A percentile compares a stretch with the other conserved stretches of the same genome.
phyloP scores from a whole-genome alignment of 345 rosid genomes.

The Conringia planisiliqua region DNA sequence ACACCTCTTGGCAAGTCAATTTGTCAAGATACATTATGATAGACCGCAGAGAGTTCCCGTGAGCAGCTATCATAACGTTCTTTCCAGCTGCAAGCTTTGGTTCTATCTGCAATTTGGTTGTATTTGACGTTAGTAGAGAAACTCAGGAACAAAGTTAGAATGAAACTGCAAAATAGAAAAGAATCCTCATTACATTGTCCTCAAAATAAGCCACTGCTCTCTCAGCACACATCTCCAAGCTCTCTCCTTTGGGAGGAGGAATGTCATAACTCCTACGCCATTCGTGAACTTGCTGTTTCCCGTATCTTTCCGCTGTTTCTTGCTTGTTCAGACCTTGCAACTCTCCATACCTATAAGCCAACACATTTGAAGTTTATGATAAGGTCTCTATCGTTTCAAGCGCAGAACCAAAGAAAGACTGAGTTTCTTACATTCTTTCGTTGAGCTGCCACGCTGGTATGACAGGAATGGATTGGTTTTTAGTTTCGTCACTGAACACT shows the following conservation, averaged over 20 bases:
- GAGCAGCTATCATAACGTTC: constrained; percentile 90
- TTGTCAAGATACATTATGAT: constrained; percentile 96
- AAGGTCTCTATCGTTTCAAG: background rate
- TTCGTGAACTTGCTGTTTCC: constrained; percentile 85
- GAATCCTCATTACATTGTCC: constrained; percentile 20
- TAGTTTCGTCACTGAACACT: constrained; percentile 81
- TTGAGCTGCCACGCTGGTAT: constrained; percentile 87
- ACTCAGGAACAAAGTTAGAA: background rate
- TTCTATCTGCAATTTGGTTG: constrained; percentile 53
- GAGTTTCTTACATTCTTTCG: constrained; percentile 65
- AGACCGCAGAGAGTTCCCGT: constrained; percentile 90
- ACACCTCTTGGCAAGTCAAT: constrained; percentile 90
- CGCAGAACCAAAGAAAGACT: background rate
- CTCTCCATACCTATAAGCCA: constrained; percentile 78
- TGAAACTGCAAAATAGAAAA: background rate
- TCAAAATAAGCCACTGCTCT: constrained; percentile 60
- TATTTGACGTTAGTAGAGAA: background rate
- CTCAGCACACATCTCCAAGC: constrained; percentile 97
- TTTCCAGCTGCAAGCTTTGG: constrained; percentile 83
- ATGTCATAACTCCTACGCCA: constrained; percentile 97
- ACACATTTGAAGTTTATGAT: background rate
- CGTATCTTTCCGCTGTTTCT: constrained; percentile 91
- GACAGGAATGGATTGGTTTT: constrained; percentile 78
- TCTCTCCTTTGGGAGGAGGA: constrained; percentile 97
- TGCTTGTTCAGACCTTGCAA: constrained; percentile 92